Conservation (phyloP, 371 early-diverging fungal species). For the Zychaea mexicana region DNA sequence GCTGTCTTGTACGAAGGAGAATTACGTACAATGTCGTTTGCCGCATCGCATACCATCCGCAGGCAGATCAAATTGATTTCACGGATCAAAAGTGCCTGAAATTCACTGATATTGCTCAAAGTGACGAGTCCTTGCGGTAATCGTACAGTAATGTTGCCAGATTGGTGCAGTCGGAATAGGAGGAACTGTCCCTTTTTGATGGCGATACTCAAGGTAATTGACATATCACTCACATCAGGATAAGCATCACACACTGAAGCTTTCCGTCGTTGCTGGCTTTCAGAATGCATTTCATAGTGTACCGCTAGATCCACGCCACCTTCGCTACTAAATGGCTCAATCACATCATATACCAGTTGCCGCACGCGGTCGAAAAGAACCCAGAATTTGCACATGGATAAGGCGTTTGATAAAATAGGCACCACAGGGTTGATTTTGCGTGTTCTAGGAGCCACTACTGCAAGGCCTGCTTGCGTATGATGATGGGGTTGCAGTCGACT, state of each 20-base stretch:
- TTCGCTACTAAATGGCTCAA: slow-evolving; percentile 35
- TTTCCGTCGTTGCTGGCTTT: neutral
- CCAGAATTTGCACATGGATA: slow-evolving; percentile 44
- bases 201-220: slow-evolving; percentile 33
- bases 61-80: slow-evolving; percentile 50
- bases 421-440: slow-evolving; percentile 14
- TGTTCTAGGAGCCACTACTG: neutral
- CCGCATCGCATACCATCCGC: slow-evolving; percentile 41
- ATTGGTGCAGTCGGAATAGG: slow-evolving; percentile 27
- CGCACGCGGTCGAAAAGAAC: slow-evolving; percentile 46
- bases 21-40: slow-evolving; percentile 40
- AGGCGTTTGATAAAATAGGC: slow-evolving; percentile 34
- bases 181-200: slow-evolving; percentile 31
- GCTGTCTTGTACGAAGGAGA: slow-evolving; percentile 15
- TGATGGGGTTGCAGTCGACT: slow-evolving; percentile 4
- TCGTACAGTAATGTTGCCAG: slow-evolving; percentile 38
- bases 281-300: slow-evolving; percentile 33
- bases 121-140: slow-evolving; percentile 48
- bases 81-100: slow-evolving; percentile 43
- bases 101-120: slow-evolving; percentile 42
- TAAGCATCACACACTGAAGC: slow-evolving; percentile 23
- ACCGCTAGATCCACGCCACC: slow-evolving; percentile 33
- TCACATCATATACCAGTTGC: slow-evolving; percentile 28
- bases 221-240: slow-evolving; percentile 32
- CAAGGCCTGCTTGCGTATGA: neutral